Evolutionary conservation across 2,329 filamentous ascomycete genomes (phyloP), one percentile per base, ranked within the genome.

Genomic region (Fusarium sp.): DNA sequence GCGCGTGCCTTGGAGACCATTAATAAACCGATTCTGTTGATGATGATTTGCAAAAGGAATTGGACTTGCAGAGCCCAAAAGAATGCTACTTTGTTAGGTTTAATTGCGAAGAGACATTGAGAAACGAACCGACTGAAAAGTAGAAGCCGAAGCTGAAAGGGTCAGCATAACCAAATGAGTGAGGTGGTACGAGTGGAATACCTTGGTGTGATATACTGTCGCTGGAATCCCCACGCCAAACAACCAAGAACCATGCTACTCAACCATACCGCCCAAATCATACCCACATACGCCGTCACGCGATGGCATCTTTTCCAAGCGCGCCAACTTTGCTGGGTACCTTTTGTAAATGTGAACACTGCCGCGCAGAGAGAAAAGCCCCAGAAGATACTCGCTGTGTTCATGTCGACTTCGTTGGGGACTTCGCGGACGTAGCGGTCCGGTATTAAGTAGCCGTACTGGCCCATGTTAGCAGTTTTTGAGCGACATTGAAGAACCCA

Each of bases 11-110:
- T 2, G 78, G 79, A 40, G 1, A 81, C 77, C 27, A 85, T 78
- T 8, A 88, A 77, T 1, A 87, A 76, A 0, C 81, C 78, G 5
- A 86, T 82, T 12, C 86, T 82, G 65, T 87, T 87, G 64, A 87
- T 82, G 65, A 88, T 87, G 41, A 87, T 87, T 58, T 87, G 84
- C 32, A 86, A 82, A 1, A 87, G 75, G 8, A 85, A 79, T 49
- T 87, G 85, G 12, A 87, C 80, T 67, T 84, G 80, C 1, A 84
- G 64, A 3, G 78, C 76, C 83, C 83, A 83, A 20, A 72, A 70
- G 0, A 72, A 29, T 5, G 62, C 67, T 74, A 5, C 0, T 0
- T 13, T 12, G 16, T 69, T 40, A 71, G 66, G 20, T 0, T 2
- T 2, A 0, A 22, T 15, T 2, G 18, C 1, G 2, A 24, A 25